phyloP scores from a whole-genome alignment of 192 early-diverging fungal species.

The Oehlia diaphana region DNA sequence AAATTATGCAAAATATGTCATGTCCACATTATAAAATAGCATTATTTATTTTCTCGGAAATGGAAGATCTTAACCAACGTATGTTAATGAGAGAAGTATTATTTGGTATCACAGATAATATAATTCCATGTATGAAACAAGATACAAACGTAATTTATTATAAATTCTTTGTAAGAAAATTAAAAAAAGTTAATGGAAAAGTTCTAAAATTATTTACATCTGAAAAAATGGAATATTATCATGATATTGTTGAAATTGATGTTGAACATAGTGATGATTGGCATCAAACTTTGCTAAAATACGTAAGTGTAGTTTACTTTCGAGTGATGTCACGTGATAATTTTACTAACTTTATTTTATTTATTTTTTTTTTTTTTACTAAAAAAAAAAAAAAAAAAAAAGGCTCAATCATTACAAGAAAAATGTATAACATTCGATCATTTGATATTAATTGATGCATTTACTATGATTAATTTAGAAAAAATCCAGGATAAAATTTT shows the following conservation, averaged over 20 bases:
- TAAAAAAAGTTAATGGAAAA: not conserved
- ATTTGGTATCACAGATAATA: constrained; percentile 57
- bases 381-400: not conserved
- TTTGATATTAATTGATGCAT: constrained; percentile 40
- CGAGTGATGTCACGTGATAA: too few species aligned
- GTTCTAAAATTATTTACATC: constrained; percentile 35
- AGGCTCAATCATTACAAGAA: not conserved
- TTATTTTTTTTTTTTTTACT: too few species aligned
- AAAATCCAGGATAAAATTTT: constrained; percentile 33
- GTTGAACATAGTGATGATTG: not conserved
- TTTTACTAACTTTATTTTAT: too few species aligned
- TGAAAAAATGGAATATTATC: constrained; percentile 54
- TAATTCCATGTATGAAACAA: constrained; percentile 50
- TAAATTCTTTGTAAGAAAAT: constrained; percentile 45
- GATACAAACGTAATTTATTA: constrained; percentile 43
- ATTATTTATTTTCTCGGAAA: constrained; percentile 47
- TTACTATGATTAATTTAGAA: constrained; percentile 36
- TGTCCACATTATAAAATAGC: constrained; percentile 42
- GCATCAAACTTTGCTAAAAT: constrained; percentile 30
- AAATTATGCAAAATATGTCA: not conserved
- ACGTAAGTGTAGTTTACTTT: constrained; percentile 22
- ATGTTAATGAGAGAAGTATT: constrained; percentile 49
- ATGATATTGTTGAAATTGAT: constrained; percentile 41
- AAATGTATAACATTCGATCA: constrained; percentile 42
- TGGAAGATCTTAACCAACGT: constrained; percentile 41